Evolutionary conservation across 371 early-diverging fungal species (phyloP).

Genomic region (Rhizopus arrhizus): DNA sequence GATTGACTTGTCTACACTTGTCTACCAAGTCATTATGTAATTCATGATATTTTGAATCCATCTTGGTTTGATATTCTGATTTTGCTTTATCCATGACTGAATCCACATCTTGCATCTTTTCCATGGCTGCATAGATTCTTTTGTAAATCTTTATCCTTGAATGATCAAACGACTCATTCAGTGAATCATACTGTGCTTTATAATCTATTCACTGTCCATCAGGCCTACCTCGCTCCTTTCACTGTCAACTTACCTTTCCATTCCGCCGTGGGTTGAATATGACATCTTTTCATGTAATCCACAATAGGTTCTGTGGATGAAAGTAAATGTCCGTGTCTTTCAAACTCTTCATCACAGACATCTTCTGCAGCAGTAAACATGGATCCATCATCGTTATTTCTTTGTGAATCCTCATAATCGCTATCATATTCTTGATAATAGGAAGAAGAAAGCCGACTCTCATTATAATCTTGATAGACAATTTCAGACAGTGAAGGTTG

Average conservation of each 20-base stretch:
- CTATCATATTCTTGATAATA: neutral
- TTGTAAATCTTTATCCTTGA: constrained; percentile 34
- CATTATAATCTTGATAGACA: constrained; percentile 20
- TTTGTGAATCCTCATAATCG: neutral
- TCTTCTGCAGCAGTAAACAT: constrained; percentile 27
- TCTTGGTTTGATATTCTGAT: constrained; percentile 21
- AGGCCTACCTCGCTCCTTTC: neutral
- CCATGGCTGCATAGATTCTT: constrained; percentile 31
- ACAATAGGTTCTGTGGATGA: neutral
- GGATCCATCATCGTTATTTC: constrained; percentile 2
- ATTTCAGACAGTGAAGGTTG: constrained; percentile 29
- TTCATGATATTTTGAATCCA: constrained; percentile 34
- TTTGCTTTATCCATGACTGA: constrained; percentile 28
- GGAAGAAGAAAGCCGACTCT: neutral
- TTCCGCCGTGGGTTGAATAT: constrained; percentile 8
- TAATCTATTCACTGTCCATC: constrained; percentile 16
- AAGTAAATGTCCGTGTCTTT: constrained; percentile 16
- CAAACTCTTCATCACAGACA: constrained; percentile 6
- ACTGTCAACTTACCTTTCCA: constrained; percentile 21
- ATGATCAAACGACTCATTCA: constrained; percentile 35
- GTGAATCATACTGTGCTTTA: constrained; percentile 33
- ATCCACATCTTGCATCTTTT: constrained; percentile 33
- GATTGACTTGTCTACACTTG: constrained; percentile 25
- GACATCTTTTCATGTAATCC: constrained; percentile 3
- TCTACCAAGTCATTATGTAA: constrained; percentile 27